phyloP scores from a whole-genome alignment of 2,329 filamentous ascomycete genomes.

The Dactylellina drechsleri region DNA sequence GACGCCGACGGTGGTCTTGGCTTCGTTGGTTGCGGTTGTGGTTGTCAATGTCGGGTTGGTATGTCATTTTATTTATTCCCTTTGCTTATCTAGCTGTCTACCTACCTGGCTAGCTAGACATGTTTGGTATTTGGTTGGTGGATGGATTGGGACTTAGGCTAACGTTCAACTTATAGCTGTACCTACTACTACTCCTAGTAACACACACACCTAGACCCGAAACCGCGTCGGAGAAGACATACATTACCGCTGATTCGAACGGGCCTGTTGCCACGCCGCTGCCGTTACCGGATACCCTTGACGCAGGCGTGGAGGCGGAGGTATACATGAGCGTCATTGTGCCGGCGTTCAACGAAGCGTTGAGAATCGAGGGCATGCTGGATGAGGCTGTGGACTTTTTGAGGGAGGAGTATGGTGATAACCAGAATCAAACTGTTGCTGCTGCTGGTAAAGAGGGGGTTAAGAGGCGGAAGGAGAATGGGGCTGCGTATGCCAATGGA shows the following conservation, averaged over 20 bases:
- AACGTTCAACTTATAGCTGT: slow-evolving; percentile 10
- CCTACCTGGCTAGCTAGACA: too few species aligned
- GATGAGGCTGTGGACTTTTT: slow-evolving; percentile 91
- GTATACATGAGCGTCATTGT: slow-evolving; percentile 92
- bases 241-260: slow-evolving; percentile 74
- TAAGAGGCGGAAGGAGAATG: slow-evolving; percentile 8
- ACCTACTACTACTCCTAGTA: slow-evolving; percentile 71
- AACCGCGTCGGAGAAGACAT: slow-evolving; percentile 82
- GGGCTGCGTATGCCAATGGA: not conserved
- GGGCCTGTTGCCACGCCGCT: slow-evolving; percentile 61
- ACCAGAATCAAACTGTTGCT: not conserved
- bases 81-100: too few species aligned
- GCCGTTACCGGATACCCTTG: slow-evolving; percentile 62
- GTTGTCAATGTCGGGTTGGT: slow-evolving; percentile 23
- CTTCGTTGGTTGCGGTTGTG: slow-evolving; percentile 1
- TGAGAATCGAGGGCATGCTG: slow-evolving; percentile 82
- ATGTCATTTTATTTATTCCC: slow-evolving; percentile 6
- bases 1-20: slow-evolving; percentile 18
- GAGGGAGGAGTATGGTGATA: slow-evolving; percentile 53
- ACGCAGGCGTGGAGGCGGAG: slow-evolving; percentile 65
- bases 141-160: too few species aligned
- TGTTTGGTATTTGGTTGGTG: too few species aligned
- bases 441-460: not conserved
- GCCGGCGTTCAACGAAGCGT: slow-evolving; percentile 93
- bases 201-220: slow-evolving; percentile 82